Base-by-base conservation (phyloP, 805 yeast species). In the Candida chilensis region DNA sequence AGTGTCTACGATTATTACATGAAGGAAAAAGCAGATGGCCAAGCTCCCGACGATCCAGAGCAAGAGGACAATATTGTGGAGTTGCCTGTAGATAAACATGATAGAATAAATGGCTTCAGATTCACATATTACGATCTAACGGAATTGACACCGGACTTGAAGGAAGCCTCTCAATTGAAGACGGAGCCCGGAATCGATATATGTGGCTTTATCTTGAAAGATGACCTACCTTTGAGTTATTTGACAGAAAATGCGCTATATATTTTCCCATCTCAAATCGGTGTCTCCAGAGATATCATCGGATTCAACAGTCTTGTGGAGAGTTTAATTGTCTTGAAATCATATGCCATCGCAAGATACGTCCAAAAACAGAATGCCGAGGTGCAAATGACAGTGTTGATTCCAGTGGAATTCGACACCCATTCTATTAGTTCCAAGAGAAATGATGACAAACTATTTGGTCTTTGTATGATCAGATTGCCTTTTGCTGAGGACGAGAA, bases 401-500 rank as follows among this genome's bases (percentile, higher is more conserved):
- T 64, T 10, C 94, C 92, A 0, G 46, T 46, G 1, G 34, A 41
- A 5, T 28, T 39, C 9, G 33, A 34, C 4, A 53, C 44, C 12
- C 16, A 18, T 27, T 27, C 14, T 19, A 29, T 27, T 9, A 28
- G 30, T 16, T 29, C 32, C 2, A 33, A 33, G n/a, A 36, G 26
- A 3, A 32, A 31, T 5, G 11, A 34, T 18, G 35, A 31, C 12
- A 44, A 47, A 10, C 34, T 47, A 13, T 57, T 68, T 35, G 63
- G 66, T 0, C 62, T 84, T 32, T 52, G 68, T 1, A 46, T 77
- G 38, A 64, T 65, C 9, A 57, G 77, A 27, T 46, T 86, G 9
- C 92, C 95, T 2, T 83, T 71, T 49, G 67, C 69, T 26, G 94
- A 84, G 38, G 95, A 87, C 48, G 80, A 75, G 37, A 71, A 72